Evolutionary conservation across 2,329 filamentous ascomycete species (phyloP).

Genomic region (Westerdykella aurantiaca): DNA sequence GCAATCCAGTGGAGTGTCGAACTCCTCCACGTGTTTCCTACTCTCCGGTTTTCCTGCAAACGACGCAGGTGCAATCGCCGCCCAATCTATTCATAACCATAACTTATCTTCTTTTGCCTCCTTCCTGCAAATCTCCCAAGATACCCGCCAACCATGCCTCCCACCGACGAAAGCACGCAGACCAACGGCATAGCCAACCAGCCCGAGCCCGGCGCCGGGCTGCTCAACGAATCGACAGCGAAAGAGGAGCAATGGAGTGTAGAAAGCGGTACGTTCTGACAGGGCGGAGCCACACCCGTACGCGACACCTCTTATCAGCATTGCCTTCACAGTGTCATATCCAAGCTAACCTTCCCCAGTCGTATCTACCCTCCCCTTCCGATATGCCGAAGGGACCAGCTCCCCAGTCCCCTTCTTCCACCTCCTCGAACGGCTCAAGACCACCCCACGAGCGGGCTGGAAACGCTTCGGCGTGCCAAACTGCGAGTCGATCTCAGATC

Average conservation of each 20-base stretch:
- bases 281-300: slow-evolving; percentile 24
- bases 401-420: slow-evolving; percentile 93
- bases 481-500: slow-evolving; percentile 90
- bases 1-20: too few relatives aligned
- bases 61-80: too few relatives aligned
- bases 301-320: slow-evolving; percentile 17
- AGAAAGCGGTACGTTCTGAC: slow-evolving; percentile 41
- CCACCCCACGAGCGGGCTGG: slow-evolving; percentile 95
- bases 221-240: slow-evolving; percentile 25
- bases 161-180: slow-evolving; percentile 35
- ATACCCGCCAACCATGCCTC: slow-evolving; percentile 12
- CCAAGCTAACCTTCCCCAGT: slow-evolving; percentile 41
- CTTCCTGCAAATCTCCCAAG: slow-evolving; percentile 4
- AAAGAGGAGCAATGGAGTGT: slow-evolving; percentile 36
- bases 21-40: too few relatives aligned
- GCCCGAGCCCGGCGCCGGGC: slow-evolving; percentile 29
- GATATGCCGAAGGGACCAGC: slow-evolving; percentile 53
- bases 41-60: too few relatives aligned
- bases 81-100: neutral
- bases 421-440: slow-evolving; percentile 88
- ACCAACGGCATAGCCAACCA: slow-evolving; percentile 31
- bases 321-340: neutral
- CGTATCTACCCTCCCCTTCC: slow-evolving; percentile 56
- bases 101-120: neutral
- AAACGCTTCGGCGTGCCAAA: slow-evolving; percentile 69